Evolutionary conservation across 1,284 basidiomycete species (phyloP), one percentile per base, ranked within the genome.

Genomic region (Leccinum subspadiceum): DNA sequence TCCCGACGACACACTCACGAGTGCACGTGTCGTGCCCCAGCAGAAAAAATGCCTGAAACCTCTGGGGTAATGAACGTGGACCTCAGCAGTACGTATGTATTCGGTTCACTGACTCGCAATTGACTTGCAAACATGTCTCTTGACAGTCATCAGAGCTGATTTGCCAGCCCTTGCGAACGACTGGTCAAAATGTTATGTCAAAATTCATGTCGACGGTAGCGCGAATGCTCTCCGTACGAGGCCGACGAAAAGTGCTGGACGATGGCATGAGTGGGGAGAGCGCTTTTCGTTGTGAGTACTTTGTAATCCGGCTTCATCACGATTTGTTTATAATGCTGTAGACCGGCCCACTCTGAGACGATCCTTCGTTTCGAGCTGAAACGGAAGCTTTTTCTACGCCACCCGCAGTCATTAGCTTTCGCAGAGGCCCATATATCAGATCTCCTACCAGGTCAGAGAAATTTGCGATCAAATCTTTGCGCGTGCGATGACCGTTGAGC

Each of bases 171-270:
- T 60, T 44, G 10, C 71, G 3, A 62, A 17, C 17, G 54, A 63
- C 4, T 64, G 71, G 71, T 62, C 64, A 4, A 70, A 69, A 29
- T 71, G 62, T 31, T 73, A 68, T 24, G 54, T 73, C n/a, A 44
- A 61, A n/a, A 64, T 73, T 8, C 56, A 57, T 33, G 60, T 73
- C 15, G 64, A 71, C 41, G 55, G 15, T 7, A 60, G 62, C n/a
- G 1, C 63, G 1, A 64, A 56, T 54, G 8, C 55, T 2, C 24
- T 62, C 2, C 62, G 54, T 3, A 70, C 64, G 2, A 60, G 39
- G 8, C 7, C 48, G 2, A 69, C 68, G 17, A 69, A 62, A 52
- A 67, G 4, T 1, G 57, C 63, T 4, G 67, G 67, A 1, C 39
- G 51, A 22, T 35, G 33, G 33, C 58, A 65, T 26, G 64, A 66